Percentiles rank a stretch among this genome's conserved stretches.
These are phyloP conservation scores for Chlorella sp. DNA, from an alignment of 139 green algal genomes.

Conservation along the genomic window DNA sequence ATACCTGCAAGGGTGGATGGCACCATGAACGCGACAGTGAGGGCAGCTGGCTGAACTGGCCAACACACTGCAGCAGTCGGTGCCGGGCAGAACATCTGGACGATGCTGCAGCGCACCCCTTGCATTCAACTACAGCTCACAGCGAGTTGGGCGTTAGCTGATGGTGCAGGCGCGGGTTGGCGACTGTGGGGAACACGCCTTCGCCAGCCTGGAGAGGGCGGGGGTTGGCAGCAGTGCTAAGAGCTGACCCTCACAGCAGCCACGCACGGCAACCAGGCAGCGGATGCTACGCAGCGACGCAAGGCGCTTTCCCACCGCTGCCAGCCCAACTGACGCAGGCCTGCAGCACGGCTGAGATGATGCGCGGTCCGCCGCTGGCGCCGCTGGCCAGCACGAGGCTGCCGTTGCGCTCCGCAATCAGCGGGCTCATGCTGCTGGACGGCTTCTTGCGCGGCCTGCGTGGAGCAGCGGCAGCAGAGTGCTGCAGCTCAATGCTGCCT, in stretches of 20 bases:
- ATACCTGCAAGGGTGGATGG: neutral
- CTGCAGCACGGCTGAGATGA: slow-evolving; percentile 81
- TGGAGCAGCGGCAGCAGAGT: too few relatives aligned
- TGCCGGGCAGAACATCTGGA: too few relatives aligned
- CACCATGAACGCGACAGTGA: too few relatives aligned
- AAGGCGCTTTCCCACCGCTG: too few relatives aligned
- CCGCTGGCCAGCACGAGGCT: slow-evolving; percentile 65
- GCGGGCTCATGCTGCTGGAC: slow-evolving; percentile 87
- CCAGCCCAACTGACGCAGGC: slow-evolving; percentile 52
- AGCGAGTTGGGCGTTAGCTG: slow-evolving; percentile 72
- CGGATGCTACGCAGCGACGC: too few relatives aligned
- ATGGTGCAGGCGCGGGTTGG: slow-evolving; percentile 69
- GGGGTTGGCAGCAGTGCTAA: too few relatives aligned
- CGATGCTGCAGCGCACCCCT: too few relatives aligned
- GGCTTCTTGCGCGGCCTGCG: slow-evolving; percentile 80
- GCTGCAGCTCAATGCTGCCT: too few relatives aligned
- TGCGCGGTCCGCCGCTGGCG: slow-evolving; percentile 80
- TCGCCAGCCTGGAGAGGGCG: slow-evolving; percentile 51
- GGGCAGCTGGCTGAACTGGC: too few relatives aligned
- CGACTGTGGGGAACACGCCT: slow-evolving; percentile 62
- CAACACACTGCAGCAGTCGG: too few relatives aligned
- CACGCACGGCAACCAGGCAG: too few relatives aligned
- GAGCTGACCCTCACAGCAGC: too few relatives aligned
- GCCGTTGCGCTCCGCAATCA: slow-evolving; percentile 61
- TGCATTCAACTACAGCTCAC: slow-evolving; percentile 44